phyloP scores from a whole-genome alignment of 2,329 filamentous ascomycete genomes.

The Polychaeton citri region DNA sequence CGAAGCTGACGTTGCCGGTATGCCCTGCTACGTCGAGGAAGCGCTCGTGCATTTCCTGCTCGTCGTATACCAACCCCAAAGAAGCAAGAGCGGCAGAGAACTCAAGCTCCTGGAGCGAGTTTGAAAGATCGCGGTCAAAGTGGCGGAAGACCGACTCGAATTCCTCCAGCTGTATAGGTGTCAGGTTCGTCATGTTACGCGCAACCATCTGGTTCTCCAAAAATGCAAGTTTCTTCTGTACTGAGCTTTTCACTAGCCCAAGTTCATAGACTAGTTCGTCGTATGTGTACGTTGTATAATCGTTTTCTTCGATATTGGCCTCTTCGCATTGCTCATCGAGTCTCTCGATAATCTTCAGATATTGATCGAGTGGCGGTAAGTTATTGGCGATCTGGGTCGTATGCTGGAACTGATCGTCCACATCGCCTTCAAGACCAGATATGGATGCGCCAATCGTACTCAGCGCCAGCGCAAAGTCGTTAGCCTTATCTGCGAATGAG shows the following conservation, averaged over 20 bases:
- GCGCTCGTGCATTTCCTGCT: slow-evolving; percentile 95
- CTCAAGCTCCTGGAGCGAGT: slow-evolving; percentile 82
- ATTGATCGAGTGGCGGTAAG: slow-evolving; percentile 77
- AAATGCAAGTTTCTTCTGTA: slow-evolving; percentile 92
- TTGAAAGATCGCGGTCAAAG: slow-evolving; percentile 87
- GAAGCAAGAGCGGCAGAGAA: slow-evolving; percentile 94
- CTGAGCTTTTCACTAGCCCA: slow-evolving; percentile 76
- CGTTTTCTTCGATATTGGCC: slow-evolving; percentile 98
- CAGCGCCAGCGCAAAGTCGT: slow-evolving; percentile 89
- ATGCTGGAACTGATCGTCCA: slow-evolving; percentile 85
- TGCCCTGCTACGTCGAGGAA: slow-evolving; percentile 67
- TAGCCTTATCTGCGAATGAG: slow-evolving; percentile 94
- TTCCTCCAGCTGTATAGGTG: slow-evolving; percentile 93
- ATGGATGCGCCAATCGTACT: slow-evolving; percentile 92
- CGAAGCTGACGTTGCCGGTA: slow-evolving; percentile 71
- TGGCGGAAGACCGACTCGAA: slow-evolving; percentile 98
- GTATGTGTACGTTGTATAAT: slow-evolving; percentile 98
- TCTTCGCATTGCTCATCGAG: slow-evolving; percentile 84
- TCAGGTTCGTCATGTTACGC: slow-evolving; percentile 96
- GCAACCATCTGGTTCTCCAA: slow-evolving; percentile 98
- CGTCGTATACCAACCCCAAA: slow-evolving; percentile 87
- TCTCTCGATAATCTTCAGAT: slow-evolving; percentile 72
- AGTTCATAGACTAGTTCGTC: slow-evolving; percentile 93
- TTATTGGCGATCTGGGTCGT: slow-evolving; percentile 76
- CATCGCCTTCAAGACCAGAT: slow-evolving; percentile 90